phyloP scores from a whole-genome alignment of 2,329 filamentous ascomycete species.

The Cucurbitaria berberidis region DNA sequence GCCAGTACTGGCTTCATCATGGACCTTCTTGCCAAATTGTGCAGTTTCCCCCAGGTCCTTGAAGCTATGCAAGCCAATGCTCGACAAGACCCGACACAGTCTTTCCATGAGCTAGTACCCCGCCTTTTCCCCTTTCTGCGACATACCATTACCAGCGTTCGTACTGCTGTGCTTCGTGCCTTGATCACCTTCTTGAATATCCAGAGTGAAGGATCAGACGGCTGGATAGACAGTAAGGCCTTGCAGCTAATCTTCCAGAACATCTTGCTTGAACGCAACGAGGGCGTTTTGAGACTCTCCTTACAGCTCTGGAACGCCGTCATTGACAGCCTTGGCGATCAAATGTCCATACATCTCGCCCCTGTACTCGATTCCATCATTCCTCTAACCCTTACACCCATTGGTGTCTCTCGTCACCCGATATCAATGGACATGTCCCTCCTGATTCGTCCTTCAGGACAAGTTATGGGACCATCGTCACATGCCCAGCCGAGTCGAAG shows the following conservation, averaged over 20 bases:
- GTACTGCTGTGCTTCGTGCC: slow-evolving; percentile 89
- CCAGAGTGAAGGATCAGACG: slow-evolving; percentile 76
- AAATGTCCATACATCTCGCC: slow-evolving; percentile 75
- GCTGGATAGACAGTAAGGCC: slow-evolving; percentile 91
- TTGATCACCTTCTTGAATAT: slow-evolving; percentile 91
- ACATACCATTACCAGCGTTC: slow-evolving; percentile 95
- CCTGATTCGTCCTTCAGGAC: slow-evolving; percentile 92
- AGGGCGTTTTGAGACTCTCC: slow-evolving; percentile 79
- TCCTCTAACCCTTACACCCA: slow-evolving; percentile 83
- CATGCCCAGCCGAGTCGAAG: slow-evolving; percentile 29
- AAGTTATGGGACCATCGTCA: slow-evolving; percentile 69
- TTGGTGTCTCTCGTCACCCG: slow-evolving; percentile 88
- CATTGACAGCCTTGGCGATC: slow-evolving; percentile 69
- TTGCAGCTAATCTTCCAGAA: slow-evolving; percentile 93
- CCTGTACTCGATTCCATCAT: slow-evolving; percentile 81
- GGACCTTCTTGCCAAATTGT: slow-evolving; percentile 95
- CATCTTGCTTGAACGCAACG: slow-evolving; percentile 88
- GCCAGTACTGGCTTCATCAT: slow-evolving; percentile 98
- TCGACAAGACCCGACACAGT: slow-evolving; percentile 76
- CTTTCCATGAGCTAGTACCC: slow-evolving; percentile 90
- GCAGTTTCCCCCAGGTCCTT: slow-evolving; percentile 89
- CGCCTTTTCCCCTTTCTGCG: slow-evolving; percentile 94
- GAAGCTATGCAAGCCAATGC: slow-evolving; percentile 94
- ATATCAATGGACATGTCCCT: slow-evolving; percentile 89
- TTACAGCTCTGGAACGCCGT: slow-evolving; percentile 86